Evolutionary conservation across 1,139 yeast genomes (phyloP), one percentile per base, ranked within the genome.

Genomic region (Pichia cactophila): DNA sequence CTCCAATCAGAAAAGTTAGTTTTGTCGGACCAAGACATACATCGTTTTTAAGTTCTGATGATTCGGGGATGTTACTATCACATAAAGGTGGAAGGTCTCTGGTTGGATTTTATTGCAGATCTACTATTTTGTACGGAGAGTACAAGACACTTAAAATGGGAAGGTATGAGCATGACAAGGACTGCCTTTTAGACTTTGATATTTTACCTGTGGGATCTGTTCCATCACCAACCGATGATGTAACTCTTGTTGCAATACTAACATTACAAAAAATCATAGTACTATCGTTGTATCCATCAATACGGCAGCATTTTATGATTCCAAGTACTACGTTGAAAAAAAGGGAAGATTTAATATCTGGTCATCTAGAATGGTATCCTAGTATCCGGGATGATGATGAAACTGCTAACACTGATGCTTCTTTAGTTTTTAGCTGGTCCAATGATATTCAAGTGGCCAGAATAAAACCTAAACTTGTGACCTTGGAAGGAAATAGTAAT

Each of bases 371-470:
- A 12, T 86, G 94, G 94, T 81, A 70, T 55, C 82, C 81, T 0
- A 73, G 75, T 3, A 62, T 69, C 2, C 31, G 42, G 3, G 49
- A 53, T 26, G 60, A 58, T 4, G 52, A 55, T 23, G 63, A 61
- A 46, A 39, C 48, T 23, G 11, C 50, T n/a, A 49, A 62, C 5
- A 53, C 64, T 46, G 65, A 67, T 38, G 80, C 90, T 0, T 69
- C 73, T 51, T 64, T 87, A 41, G 90, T 86, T 0, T 85, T 80
- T 58, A 70, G 84, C 38, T 84, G 89, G 86, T 72, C 79, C 26
- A 80, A 80, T 54, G 70, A 71, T 14, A 58, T 86, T 45, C 74
- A 80, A 0, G 64, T 86, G 0, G 56, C 83, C 29, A 87, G 83
- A 54, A 62, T 85, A 1, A 67, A 67, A 23, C 47, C 38, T 12